Percentiles rank a stretch among this genome's conserved stretches.
phyloP scores from a whole-genome alignment of 805 yeast species.

The Zygosaccharomyces lentus region DNA sequence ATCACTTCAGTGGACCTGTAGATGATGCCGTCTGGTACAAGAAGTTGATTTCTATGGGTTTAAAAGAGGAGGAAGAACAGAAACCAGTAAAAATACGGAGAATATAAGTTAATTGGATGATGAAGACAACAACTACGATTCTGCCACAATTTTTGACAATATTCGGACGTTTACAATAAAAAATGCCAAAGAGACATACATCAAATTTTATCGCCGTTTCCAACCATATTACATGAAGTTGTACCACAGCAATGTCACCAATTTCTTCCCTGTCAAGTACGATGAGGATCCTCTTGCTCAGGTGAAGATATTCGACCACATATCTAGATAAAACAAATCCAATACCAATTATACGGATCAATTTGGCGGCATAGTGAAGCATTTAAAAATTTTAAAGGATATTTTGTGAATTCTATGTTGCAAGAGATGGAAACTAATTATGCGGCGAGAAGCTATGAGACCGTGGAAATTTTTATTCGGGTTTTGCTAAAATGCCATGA shows the following conservation, averaged over 20 bases:
- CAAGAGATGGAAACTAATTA: slow-evolving; percentile 61
- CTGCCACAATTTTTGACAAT: slow-evolving; percentile 21
- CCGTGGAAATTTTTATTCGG: slow-evolving; percentile 32
- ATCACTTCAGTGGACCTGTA: slow-evolving; percentile 15
- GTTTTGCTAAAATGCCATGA: slow-evolving; percentile 39
- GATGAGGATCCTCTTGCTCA: slow-evolving; percentile 28
- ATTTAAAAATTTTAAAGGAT: slow-evolving; percentile 38
- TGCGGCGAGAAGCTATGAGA: slow-evolving; percentile 43
- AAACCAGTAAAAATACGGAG: background rate
- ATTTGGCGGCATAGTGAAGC: slow-evolving; percentile 19
- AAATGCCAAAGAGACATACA: slow-evolving; percentile 17
- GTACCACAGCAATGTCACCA: slow-evolving; percentile 19
- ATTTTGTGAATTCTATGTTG: slow-evolving; percentile 68
- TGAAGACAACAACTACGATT: slow-evolving; percentile 6
- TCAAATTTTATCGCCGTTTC: slow-evolving; percentile 17
- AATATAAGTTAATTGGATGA: slow-evolving; percentile 1
- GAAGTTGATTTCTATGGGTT: slow-evolving; percentile 22
- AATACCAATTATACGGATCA: slow-evolving; percentile 19
- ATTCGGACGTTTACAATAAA: slow-evolving; percentile 14
- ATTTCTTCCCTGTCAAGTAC: slow-evolving; percentile 26
- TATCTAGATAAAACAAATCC: slow-evolving; percentile 22
- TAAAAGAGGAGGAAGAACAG: slow-evolving; percentile 7
- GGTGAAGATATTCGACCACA: slow-evolving; percentile 23
- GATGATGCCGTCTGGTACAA: slow-evolving; percentile 21
- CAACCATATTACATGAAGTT: slow-evolving; percentile 25